Conservation (phyloP, 495 filamentous ascomycete species). For the Lophium mytilinum region DNA sequence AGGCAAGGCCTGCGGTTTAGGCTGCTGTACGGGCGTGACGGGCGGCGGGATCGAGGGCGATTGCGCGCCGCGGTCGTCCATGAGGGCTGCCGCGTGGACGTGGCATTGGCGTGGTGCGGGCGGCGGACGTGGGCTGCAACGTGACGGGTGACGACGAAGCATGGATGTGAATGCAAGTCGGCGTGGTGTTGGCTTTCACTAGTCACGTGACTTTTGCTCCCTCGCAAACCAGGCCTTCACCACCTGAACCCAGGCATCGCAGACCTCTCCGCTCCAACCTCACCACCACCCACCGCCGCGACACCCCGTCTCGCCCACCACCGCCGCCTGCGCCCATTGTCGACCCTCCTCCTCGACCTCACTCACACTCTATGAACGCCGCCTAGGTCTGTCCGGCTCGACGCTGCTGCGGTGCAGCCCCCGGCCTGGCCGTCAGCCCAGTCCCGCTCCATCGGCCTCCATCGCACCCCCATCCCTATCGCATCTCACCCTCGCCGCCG, state of each 20-base stretch:
- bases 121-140: no score
- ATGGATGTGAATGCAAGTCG: no score
- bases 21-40: conserved; percentile 54
- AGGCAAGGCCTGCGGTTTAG: conserved; percentile 74
- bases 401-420: conserved; percentile 16
- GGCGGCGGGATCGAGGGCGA: conserved; percentile 34
- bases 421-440: conserved; percentile 10
- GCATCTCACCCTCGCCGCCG: background rate
- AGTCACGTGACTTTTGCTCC: background rate
- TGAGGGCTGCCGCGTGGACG: no score
- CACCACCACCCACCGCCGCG: conserved; percentile 22
- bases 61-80: background rate
- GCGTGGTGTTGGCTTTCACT: no score
- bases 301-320: background rate
- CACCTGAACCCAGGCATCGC: no score
- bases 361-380: conserved; percentile 10
- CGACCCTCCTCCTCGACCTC: background rate
- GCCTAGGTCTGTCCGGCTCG: conserved; percentile 5
- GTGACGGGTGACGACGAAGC: no score
- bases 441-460: conserved; percentile 4
- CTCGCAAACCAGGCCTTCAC: background rate
- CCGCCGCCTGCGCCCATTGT: background rate
- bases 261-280: conserved; percentile 25
- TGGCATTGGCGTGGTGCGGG: no score
- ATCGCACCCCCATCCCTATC: background rate